A percentile compares a stretch with the other conserved stretches of the same genome.
These are phyloP conservation scores for Pulveroboletus sp. DNA, from an alignment of 768 basidiomycete genomes.

Conservation along the genomic window DNA sequence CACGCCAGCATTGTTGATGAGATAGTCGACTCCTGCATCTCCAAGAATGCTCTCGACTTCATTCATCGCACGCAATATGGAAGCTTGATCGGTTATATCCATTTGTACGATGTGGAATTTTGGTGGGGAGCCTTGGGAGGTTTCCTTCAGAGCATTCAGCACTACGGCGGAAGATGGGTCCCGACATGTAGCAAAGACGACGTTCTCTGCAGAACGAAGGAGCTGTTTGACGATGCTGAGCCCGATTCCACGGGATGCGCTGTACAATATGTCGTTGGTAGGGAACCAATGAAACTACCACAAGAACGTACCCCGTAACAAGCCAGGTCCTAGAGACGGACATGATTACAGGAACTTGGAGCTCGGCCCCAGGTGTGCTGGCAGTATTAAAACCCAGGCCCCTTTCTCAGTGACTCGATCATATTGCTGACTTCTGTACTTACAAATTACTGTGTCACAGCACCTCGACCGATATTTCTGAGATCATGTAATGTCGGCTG, in stretches of 20 bases:
- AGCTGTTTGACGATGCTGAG: constrained; percentile 5
- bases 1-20: constrained; percentile 38
- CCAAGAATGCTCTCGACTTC: constrained; percentile 19
- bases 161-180: neutral
- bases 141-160: neutral
- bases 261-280: neutral
- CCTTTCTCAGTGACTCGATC: too few relatives aligned
- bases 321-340: constrained; percentile 7
- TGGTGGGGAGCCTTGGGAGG: neutral
- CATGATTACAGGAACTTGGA: too few relatives aligned
- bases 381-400: too few relatives aligned
- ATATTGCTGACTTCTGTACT: too few relatives aligned
- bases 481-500: too few relatives aligned
- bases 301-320: constrained; percentile 7
- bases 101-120: constrained; percentile 31
- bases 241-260: constrained; percentile 9
- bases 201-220: neutral
- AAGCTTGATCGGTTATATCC: constrained; percentile 29
- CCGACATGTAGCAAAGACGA: constrained; percentile 10
- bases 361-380: too few relatives aligned
- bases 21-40: constrained; percentile 33
- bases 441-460: too few relatives aligned
- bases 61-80: constrained; percentile 20
- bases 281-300: neutral
- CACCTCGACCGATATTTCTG: too few relatives aligned